These are phyloP conservation scores for Cymbopogon citratus DNA, from an alignment of 176 grass and related monocot species.

Conservation along the genomic window DNA sequence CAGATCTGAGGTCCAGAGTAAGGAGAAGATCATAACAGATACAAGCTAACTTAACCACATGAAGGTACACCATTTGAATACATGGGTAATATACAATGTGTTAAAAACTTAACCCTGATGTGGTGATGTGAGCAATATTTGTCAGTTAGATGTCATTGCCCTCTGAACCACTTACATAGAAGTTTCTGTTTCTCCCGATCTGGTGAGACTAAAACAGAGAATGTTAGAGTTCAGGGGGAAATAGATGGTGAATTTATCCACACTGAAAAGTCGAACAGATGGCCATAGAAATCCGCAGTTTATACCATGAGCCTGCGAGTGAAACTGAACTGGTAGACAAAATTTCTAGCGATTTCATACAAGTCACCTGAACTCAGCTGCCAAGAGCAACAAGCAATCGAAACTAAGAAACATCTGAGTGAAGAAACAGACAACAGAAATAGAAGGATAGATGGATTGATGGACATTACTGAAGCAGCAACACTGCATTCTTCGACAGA, in stretches of 20 bases:
- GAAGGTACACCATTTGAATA: background rate
- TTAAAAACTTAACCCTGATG: slow-evolving; percentile 76
- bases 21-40: background rate
- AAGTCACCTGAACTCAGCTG: slow-evolving; percentile 76
- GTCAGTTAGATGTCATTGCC: slow-evolving; percentile 74
- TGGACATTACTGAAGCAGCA: slow-evolving; percentile 60
- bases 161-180: slow-evolving; percentile 63
- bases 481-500: slow-evolving; percentile 87
- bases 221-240: too few species aligned
- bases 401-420: background rate
- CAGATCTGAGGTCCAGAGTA: slow-evolving; percentile 47
- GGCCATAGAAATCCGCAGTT: background rate
- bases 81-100: slow-evolving; percentile 40
- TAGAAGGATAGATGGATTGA: background rate
- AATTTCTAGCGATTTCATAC: slow-evolving; percentile 88
- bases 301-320: slow-evolving; percentile 74
- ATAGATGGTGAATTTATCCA: background rate
- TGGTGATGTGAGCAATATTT: slow-evolving; percentile 81
- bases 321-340: slow-evolving; percentile 73
- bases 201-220: too few species aligned
- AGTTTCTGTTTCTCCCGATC: slow-evolving; percentile 68
- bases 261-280: background rate
- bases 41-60: background rate
- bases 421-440: background rate
- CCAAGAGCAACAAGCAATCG: background rate